Base-by-base conservation (phyloP, 257 asterid species). In the Solanum sparsipilum region DNA sequence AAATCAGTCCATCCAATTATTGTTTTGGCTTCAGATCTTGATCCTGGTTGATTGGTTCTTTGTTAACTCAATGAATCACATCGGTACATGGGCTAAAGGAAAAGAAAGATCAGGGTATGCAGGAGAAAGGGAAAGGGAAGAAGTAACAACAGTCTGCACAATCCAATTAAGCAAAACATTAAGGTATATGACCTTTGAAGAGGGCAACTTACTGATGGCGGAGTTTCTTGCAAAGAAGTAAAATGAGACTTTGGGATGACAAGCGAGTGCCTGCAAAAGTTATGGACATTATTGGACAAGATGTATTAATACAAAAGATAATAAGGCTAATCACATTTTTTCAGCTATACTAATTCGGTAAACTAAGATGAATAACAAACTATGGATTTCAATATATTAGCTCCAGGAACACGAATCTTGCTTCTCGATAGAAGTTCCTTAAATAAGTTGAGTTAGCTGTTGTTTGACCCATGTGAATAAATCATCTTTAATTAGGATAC, bases 171-270 rank as follows among this genome's bases (percentile, higher is more conserved):
- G 68, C 27, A 20, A 46, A 81, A 25, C 39, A 81, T 18, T 16
- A 20, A 46, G 41, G 67, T 79, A 35, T 31, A 56, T 27, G 21
- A 35, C 16, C 35, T 86, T 13, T n/a, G 52, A 83, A 29, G 39
- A 70, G 86, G 78, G 79, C 58, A 87, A 91, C 98, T 93, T 91
- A 96, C 99, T 12, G 93, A 91, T 86, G 99, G 98, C 89, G 99
- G 96, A 91, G 99, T 97, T 75, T 91, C 94, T 83, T 93, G 95
- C 90, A 97, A 75, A 73, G 98, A 94, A 88, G 96, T 92, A 91
- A 92, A 96, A 92, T 97, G 99, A 48, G 92, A 88, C 91, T 97
- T 97, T 13, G 99, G 99, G 87, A 97, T 96, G 87, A 97, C 93
- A 84, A 97, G 96, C 3, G 95, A 92, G 90, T 97, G 99, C 96